A percentile compares a stretch with the other conserved stretches of the same genome.
Conservation (phyloP, 2,329 filamentous ascomycete species). For the Tympanopsis confertula region DNA sequence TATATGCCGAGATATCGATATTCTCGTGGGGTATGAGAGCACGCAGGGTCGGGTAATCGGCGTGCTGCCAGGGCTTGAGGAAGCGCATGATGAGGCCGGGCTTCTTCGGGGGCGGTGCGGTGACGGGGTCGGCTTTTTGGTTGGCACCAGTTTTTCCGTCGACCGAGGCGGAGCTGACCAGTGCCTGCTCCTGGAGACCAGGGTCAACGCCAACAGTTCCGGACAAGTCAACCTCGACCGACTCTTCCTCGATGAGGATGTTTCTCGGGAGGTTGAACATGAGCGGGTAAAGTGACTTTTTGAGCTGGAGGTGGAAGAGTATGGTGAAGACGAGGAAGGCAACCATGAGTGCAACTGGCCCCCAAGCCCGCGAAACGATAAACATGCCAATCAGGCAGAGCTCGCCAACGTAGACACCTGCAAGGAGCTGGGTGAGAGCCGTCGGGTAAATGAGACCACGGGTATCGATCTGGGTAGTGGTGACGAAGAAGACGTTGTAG, state of each 20-base stretch:
- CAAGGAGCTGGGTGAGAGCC: slow-evolving; percentile 73
- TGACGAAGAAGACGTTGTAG: slow-evolving; percentile 87
- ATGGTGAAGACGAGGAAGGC: slow-evolving; percentile 64
- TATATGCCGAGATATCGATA: slow-evolving; percentile 34
- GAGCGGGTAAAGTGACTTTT: slow-evolving; percentile 62
- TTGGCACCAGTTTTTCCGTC: slow-evolving; percentile 13
- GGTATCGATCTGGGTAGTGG: slow-evolving; percentile 71
- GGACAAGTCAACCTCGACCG: slow-evolving; percentile 10
- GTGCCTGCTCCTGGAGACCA: slow-evolving; percentile 12
- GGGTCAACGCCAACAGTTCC: slow-evolving; percentile 13
- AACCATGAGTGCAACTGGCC: slow-evolving; percentile 66
- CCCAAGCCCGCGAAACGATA: slow-evolving; percentile 52
- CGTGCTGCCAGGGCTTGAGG: slow-evolving; percentile 67
- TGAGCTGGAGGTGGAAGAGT: slow-evolving; percentile 65
- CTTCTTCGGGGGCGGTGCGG: slow-evolving; percentile 26
- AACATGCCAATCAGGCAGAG: slow-evolving; percentile 79
- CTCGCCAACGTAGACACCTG: slow-evolving; percentile 73
- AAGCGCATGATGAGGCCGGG: slow-evolving; percentile 54
- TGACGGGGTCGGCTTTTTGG: slow-evolving; percentile 16
- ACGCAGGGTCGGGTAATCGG: slow-evolving; percentile 61
- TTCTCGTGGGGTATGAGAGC: slow-evolving; percentile 51
- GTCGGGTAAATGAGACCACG: slow-evolving; percentile 79
- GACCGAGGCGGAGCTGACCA: slow-evolving; percentile 12
- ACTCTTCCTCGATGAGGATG: slow-evolving; percentile 23
- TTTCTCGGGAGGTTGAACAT: slow-evolving; percentile 67